These are phyloP conservation scores for Brassica hybrid DNA, from an alignment of 441 rosid species.

Conservation along the genomic window DNA sequence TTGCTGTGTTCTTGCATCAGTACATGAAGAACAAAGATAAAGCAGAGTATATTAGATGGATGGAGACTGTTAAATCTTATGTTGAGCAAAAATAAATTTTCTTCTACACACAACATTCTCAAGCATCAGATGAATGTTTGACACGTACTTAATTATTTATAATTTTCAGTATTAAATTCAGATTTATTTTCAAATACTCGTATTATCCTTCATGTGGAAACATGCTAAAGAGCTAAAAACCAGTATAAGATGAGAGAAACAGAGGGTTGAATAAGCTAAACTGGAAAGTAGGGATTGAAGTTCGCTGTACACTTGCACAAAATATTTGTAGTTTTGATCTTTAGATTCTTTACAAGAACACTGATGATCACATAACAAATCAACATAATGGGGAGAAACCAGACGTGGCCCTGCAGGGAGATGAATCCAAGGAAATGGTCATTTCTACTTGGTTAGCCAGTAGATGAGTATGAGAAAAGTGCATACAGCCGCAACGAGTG, in stretches of 20 bases:
- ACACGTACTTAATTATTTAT: neutral
- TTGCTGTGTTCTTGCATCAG: conserved; percentile 80
- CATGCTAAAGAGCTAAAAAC: neutral
- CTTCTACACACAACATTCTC: neutral
- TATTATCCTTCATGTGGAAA: neutral
- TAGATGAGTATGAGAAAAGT: conserved; percentile 47
- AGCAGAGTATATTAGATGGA: conserved; percentile 73
- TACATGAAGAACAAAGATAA: conserved; percentile 72
- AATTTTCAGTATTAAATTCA: neutral
- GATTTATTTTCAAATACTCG: neutral
- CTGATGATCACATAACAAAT: conserved; percentile 26
- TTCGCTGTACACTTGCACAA: conserved; percentile 39
- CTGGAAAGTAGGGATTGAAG: no score
- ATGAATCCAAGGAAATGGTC: conserved; percentile 19
- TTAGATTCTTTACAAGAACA: conserved; percentile 36
- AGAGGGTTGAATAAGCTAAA: no score
- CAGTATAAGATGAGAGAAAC: conserved; percentile 7
- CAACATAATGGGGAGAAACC: conserved; percentile 34
- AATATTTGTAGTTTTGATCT: conserved; percentile 33
- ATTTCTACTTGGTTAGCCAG: conserved; percentile 58
- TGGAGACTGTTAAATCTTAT: conserved; percentile 67
- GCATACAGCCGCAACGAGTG: conserved; percentile 97
- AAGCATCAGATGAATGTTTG: neutral
- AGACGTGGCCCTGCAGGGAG: conserved; percentile 35
- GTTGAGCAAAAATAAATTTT: conserved; percentile 56